Conservation (phyloP, 73 alveolate genomes). For the Tetrahymena borealis region DNA sequence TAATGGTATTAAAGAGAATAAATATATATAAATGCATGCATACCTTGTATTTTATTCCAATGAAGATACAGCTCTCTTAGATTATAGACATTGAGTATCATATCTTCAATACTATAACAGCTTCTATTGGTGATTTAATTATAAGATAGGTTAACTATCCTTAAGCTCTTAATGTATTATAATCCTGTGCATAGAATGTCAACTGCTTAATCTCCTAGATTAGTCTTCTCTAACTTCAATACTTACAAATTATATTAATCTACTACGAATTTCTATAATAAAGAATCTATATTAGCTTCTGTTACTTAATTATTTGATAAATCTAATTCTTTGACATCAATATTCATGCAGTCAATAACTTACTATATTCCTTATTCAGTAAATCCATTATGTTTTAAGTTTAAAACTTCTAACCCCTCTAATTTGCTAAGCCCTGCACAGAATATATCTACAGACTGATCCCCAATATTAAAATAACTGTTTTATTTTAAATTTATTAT, state of each 20-base stretch:
- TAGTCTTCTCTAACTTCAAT: slow-evolving; percentile 59
- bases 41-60: slow-evolving; percentile 5
- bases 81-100: neutral
- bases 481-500: neutral
- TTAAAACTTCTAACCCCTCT: neutral
- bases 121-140: slow-evolving; percentile 55
- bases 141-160: slow-evolving; percentile 46
- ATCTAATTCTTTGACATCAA: slow-evolving; percentile 5
- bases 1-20: neutral
- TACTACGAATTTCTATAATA: neutral
- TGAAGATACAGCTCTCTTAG: slow-evolving; percentile 11
- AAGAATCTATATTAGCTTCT: neutral
- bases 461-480: slow-evolving; percentile 28
- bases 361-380: slow-evolving; percentile 39
- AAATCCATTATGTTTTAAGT: slow-evolving; percentile 32
- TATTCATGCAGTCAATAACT: neutral
- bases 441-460: slow-evolving; percentile 43
- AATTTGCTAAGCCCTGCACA: neutral
- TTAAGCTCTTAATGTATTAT: slow-evolving; percentile 44
- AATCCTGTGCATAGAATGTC: slow-evolving; percentile 41
- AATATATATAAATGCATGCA: neutral
- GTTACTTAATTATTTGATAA: slow-evolving; percentile 25
- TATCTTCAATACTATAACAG: slow-evolving; percentile 17
- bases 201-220: slow-evolving; percentile 59
- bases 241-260: neutral